A percentile compares a stretch with the other conserved stretches of the same genome.
Evolutionary conservation across 441 rosid genomes (phyloP).

Genomic region (Adansonia grandidieri): DNA sequence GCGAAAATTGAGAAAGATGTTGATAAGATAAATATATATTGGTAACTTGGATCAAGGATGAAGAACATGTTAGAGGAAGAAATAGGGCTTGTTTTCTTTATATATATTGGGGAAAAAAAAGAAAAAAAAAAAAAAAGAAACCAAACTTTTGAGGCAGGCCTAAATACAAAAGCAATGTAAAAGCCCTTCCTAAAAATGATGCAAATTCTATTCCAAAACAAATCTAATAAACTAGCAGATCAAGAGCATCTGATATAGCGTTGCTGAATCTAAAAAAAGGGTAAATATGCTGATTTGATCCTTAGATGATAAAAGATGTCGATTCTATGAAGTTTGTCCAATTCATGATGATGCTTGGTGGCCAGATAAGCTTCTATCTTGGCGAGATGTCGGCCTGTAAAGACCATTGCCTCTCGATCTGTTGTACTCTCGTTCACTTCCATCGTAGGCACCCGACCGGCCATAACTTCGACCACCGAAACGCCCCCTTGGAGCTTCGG

Average conservation of each 20-base stretch:
- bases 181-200: slow-evolving; percentile 15
- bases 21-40: not conserved
- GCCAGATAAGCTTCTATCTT: slow-evolving; percentile 46
- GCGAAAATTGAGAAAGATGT: too few species aligned
- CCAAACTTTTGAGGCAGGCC: not conserved
- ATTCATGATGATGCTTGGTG: slow-evolving; percentile 33
- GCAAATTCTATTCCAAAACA: slow-evolving; percentile 16
- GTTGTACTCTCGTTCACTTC: slow-evolving; percentile 51
- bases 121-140: too few species aligned
- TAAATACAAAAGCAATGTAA: not conserved
- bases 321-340: slow-evolving; percentile 43
- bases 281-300: slow-evolving; percentile 30
- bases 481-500: slow-evolving; percentile 54
- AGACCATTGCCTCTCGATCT: slow-evolving; percentile 63
- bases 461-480: slow-evolving; percentile 47
- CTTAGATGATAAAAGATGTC: slow-evolving; percentile 28
- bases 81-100: not conserved
- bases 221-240: slow-evolving; percentile 28
- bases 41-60: not conserved
- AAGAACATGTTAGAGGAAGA: not conserved
- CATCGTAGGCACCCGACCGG: slow-evolving; percentile 46
- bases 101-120: too few species aligned
- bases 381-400: slow-evolving; percentile 46
- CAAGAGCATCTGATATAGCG: slow-evolving; percentile 22
- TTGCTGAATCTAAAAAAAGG: slow-evolving; percentile 31